Evolutionary conservation across 192 early-diverging fungal species (phyloP).

Genomic region (Lunasporangiospora selenospora): DNA sequence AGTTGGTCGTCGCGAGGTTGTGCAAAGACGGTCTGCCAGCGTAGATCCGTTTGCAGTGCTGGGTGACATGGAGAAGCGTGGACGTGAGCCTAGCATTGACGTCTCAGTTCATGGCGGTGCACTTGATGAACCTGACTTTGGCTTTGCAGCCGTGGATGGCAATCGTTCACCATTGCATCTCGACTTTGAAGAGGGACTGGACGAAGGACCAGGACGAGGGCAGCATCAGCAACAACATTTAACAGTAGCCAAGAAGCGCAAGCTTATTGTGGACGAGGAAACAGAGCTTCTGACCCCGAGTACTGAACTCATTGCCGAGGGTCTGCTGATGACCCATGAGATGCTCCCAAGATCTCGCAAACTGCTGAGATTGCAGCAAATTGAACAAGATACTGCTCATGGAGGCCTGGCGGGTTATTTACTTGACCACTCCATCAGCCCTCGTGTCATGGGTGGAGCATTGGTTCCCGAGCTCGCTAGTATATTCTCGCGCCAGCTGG

Average conservation of each 20-base stretch:
- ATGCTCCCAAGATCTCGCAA: constrained; percentile 46
- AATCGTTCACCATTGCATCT: constrained; percentile 59
- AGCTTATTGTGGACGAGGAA: constrained; percentile 67
- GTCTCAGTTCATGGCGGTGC: constrained; percentile 37
- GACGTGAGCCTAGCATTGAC: constrained; percentile 7
- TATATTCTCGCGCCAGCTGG: constrained; percentile 44
- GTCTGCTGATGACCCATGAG: constrained; percentile 35
- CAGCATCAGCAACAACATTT: constrained; percentile 2
- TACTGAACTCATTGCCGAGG: constrained; percentile 56
- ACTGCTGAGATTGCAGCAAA: constrained; percentile 39
- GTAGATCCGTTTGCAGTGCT: constrained; percentile 49
- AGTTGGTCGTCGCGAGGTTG: constrained; percentile 58
- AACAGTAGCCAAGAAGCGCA: constrained; percentile 56
- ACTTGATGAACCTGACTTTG: constrained; percentile 53
- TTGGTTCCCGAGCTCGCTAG: constrained; percentile 45
- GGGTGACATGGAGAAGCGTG: constrained; percentile 11
- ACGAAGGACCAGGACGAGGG: constrained; percentile 28
- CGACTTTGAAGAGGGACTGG: constrained; percentile 60
- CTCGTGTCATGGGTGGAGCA: constrained; percentile 31
- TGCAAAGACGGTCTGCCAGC: constrained; percentile 28
- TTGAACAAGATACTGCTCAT: constrained; percentile 36
- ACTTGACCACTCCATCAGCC: constrained; percentile 32
- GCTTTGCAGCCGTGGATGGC: constrained; percentile 51
- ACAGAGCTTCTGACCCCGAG: constrained; percentile 54
- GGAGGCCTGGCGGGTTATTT: constrained; percentile 44